Conservation (phyloP, 2,329 filamentous ascomycete genomes). For the Epichloe uncinata region DNA sequence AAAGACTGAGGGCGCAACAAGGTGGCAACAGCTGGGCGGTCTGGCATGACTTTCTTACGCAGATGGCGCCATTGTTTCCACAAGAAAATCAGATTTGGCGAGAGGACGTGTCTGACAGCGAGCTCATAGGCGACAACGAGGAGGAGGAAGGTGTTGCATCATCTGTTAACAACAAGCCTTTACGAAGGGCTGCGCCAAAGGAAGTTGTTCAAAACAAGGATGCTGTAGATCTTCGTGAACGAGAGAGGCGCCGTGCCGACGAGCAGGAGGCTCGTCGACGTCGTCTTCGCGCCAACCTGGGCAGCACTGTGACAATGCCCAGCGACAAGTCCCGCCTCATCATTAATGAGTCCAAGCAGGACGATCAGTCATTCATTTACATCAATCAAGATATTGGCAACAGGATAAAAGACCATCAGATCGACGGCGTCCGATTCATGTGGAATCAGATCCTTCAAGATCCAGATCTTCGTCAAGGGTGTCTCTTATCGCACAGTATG, state of each 20-base stretch:
- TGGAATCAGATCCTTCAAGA: constrained; percentile 70
- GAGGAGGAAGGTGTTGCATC: constrained; percentile 9
- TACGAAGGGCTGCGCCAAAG: constrained; percentile 12
- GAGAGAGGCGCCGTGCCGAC: constrained; percentile 37
- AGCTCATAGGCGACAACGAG: constrained; percentile 7
- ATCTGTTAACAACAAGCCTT: constrained; percentile 3
- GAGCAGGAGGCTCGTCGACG: constrained; percentile 40
- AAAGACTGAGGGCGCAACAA: constrained; percentile 9
- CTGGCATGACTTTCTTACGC: constrained; percentile 17
- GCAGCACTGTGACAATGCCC: constrained; percentile 26
- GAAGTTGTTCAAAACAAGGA: constrained; percentile 24
- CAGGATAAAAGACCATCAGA: constrained; percentile 66
- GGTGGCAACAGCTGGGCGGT: constrained; percentile 10
- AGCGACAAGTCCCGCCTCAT: constrained; percentile 40
- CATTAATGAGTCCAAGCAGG: constrained; percentile 53
- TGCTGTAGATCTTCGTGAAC: constrained; percentile 39
- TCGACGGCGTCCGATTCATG: constrained; percentile 72
- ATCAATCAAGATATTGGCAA: constrained; percentile 50
- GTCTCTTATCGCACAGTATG: constrained; percentile 80
- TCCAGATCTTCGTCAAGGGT: constrained; percentile 50
- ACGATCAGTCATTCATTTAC: constrained; percentile 47
- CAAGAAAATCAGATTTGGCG: constrained; percentile 20
- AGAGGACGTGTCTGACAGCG: constrained; percentile 11
- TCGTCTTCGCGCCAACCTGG: constrained; percentile 33
- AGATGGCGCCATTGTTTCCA: constrained; percentile 16